Base-by-base conservation (phyloP, 805 yeast genomes). In the Myxozyma neglecta region DNA sequence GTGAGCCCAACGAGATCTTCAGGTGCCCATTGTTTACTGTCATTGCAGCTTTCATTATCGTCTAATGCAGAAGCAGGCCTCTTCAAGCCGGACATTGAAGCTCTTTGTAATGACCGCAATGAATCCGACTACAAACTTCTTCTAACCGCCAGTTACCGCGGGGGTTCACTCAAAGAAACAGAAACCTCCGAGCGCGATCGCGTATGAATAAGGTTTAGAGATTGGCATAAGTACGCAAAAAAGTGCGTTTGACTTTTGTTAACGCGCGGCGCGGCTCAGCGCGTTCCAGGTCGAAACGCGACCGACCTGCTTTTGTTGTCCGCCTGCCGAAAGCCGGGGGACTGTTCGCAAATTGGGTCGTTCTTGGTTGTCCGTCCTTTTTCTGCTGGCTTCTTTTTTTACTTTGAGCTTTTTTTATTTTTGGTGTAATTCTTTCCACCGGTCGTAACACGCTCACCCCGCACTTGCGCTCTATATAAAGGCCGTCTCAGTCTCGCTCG, bases 51-150 rank as follows among this genome's bases (percentile, higher is more conserved):
- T 6, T 53, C 51, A 13, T 45, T 37, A 13, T 36, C 45, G 29
- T 36, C 18, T 32, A 53, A 18, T 18, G 35, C 56, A 24, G 56
- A 44, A 14, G 51, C 57, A 20, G 42, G 35, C 43, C 57, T 48
- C 20, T 54, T 54, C 51, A 24, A 13, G 11, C 43, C 45, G 6
- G 46, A n/a, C 57, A 54, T 54, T 10, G 29, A 50, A 47, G 42
- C 9, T 29, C 18, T 24, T 24, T 24, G 29, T 24, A 24, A 11
- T 29, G 32, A 6, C 45, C 20, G 32, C n/a, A n/a, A n/a, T n/a
- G n/a, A n/a, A 39, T 37, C 18, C 16, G n/a, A 32, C n/a, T 16
- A 16, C 5, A 24, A 24, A 24, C 29, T 5, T 24, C 29, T 24
- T 24, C 29, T 24, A 24, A 24, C 29, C 29, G 29, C 29, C 29